A percentile compares a stretch with the other conserved stretches of the same genome.
Conservation (phyloP, 148 eudicot species). For the Chenopodium album region DNA sequence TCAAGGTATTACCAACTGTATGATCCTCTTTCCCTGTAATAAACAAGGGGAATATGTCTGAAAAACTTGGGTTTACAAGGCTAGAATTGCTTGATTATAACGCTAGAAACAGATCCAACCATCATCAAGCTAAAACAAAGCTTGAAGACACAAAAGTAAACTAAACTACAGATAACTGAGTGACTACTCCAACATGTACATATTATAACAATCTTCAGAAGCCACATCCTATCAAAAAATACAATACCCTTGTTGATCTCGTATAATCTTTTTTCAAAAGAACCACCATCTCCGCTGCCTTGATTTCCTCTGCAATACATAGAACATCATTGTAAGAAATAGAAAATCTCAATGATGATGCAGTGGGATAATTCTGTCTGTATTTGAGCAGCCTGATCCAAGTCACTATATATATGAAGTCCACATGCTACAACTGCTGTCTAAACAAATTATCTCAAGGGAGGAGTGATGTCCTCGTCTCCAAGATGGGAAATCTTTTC, state of each 20-base stretch:
- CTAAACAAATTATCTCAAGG: too few species aligned
- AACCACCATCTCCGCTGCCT: constrained; percentile 64
- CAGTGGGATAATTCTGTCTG: not conserved
- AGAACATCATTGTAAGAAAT: constrained; percentile 8
- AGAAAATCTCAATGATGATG: not conserved
- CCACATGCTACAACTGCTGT: not conserved
- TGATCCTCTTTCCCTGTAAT: not conserved
- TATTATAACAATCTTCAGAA: not conserved
- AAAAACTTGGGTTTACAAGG: not conserved
- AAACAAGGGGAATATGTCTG: not conserved
- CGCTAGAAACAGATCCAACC: not conserved
- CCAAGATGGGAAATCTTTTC: too few species aligned
- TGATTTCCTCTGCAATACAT: constrained; percentile 38
- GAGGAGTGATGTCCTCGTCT: too few species aligned
- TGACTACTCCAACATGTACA: not conserved
- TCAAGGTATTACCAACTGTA: not conserved
- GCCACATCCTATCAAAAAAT: not conserved
- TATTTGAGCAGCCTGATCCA: too few species aligned
- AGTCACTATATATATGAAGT: not conserved
- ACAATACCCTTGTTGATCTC: not conserved
- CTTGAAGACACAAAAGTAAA: not conserved
- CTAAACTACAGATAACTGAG: not conserved
- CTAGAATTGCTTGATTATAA: not conserved
- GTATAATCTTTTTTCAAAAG: constrained; percentile 36
- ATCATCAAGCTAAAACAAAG: not conserved